Base-by-base conservation (phyloP, 352 stramenopile genomes). In the Labyrinthula sp. region DNA sequence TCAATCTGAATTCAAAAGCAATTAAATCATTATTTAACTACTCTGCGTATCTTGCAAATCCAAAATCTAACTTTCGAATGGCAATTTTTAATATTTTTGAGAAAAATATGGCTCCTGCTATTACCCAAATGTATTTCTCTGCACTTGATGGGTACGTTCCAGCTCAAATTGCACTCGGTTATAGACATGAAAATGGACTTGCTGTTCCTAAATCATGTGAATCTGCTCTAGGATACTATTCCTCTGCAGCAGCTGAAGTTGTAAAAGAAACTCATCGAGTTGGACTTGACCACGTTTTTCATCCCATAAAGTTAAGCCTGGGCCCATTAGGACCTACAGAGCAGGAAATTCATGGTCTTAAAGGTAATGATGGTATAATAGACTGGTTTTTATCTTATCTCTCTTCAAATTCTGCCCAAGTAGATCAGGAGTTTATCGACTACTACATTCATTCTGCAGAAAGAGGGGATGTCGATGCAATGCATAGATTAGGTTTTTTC, bases 361-460 rank as follows among this genome's bases (percentile, higher is more conserved):
- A 5, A 38, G 27, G 21, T 36, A 17, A 0, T 15, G 17, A 23
- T 14, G 18, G 12, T 52, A 54, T 22, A 35, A 31, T 12, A 35
- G 43, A 21, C 30, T 24, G n/a, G n/a, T n/a, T n/a, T n/a, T n/a
- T n/a, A n/a, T n/a, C n/a, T n/a, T n/a, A n/a, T n/a, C n/a, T n/a
- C n/a, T n/a, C n/a, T n/a, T n/a, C n/a, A 22, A 30, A 21, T 24
- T 45, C 14, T 10, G 15, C 15, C 9, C 9, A 22, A 9, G 43
- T 45, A 23, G 38, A 55, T n/a, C 31, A 52, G 38, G 46, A 55
- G 20, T 15, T 55, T 7, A 7, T 82, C n/a, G 71, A 84, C 37
- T 88, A 84, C 47, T 85, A 84, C 47, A 63, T 78, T 47, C 79
- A 81, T 54, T 77, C 75, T 33, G 71, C 76, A 5, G 72, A 82